These are phyloP conservation scores for Phalaenopsis equestris DNA, from an alignment of 106 monocot species.

Conservation along the genomic window DNA sequence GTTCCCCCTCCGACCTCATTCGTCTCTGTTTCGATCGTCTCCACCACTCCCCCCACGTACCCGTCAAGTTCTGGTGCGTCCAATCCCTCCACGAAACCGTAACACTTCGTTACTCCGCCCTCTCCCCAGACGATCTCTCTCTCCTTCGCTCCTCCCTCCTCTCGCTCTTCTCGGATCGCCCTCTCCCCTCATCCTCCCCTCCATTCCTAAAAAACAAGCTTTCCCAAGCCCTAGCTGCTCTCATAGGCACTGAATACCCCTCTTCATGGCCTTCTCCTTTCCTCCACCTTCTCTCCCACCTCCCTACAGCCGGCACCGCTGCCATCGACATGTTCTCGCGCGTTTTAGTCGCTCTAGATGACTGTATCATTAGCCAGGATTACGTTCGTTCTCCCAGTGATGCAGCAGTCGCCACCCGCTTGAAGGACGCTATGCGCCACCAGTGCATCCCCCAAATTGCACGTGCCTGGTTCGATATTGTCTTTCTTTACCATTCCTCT, in stretches of 20 bases:
- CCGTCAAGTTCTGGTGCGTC: slow-evolving; percentile 79
- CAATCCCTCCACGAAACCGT: slow-evolving; percentile 54
- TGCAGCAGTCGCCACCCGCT: slow-evolving; percentile 29
- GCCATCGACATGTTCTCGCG: slow-evolving; percentile 58
- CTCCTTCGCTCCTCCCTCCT: slow-evolving; percentile 56
- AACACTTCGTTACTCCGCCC: slow-evolving; percentile 34
- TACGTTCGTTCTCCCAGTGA: slow-evolving; percentile 54
- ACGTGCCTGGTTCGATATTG: slow-evolving; percentile 51
- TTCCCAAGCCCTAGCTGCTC: slow-evolving; percentile 53
- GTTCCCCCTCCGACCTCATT: slow-evolving; percentile 36
- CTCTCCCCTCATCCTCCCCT: slow-evolving; percentile 28
- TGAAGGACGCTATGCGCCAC: slow-evolving; percentile 84
- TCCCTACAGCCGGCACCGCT: neutral
- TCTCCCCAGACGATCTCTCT: neutral
- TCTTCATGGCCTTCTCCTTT: slow-evolving; percentile 46
- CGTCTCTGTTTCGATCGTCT: slow-evolving; percentile 68
- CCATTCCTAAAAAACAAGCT: slow-evolving; percentile 83
- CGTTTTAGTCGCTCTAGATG: slow-evolving; percentile 48
- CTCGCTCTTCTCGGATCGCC: slow-evolving; percentile 26
- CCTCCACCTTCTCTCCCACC: slow-evolving; percentile 37
- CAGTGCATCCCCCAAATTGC: slow-evolving; percentile 81
- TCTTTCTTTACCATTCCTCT: slow-evolving; percentile 28
- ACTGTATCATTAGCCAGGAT: slow-evolving; percentile 72
- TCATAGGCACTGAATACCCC: slow-evolving; percentile 65
- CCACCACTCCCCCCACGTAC: slow-evolving; percentile 23